These are phyloP conservation scores for Pseudogymnoascus pannorum DNA, from an alignment of 2,329 filamentous ascomycete species.

Conservation along the genomic window DNA sequence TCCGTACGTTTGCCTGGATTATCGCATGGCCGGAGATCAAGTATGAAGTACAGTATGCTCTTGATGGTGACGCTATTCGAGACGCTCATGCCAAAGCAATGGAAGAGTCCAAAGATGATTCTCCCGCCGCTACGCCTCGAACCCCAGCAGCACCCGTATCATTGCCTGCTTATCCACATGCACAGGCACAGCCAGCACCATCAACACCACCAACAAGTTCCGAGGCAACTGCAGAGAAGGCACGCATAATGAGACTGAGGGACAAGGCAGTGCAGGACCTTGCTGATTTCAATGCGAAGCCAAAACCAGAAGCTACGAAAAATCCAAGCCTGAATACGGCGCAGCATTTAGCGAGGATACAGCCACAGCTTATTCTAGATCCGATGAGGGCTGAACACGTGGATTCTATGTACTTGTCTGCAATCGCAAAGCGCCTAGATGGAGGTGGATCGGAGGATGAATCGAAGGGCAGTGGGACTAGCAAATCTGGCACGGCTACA, in stretches of 20 bases:
- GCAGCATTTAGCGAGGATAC: constrained; percentile 47
- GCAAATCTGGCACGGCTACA: background rate
- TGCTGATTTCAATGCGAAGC: constrained; percentile 31
- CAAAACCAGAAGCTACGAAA: constrained; percentile 40
- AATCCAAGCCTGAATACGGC: constrained; percentile 52
- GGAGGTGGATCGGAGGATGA: constrained; percentile 14
- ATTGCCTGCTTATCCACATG: background rate
- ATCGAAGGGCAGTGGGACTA: background rate
- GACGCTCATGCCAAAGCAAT: constrained; percentile 12
- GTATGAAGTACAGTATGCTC: constrained; percentile 66
- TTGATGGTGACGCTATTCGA: constrained; percentile 57
- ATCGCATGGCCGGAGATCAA: constrained; percentile 77
- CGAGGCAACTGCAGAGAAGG: constrained; percentile 52
- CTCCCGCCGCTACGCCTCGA: background rate
- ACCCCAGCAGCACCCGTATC: background rate
- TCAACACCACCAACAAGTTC: constrained; percentile 35
- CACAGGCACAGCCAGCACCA: constrained; percentile 19
- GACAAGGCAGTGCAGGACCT: constrained; percentile 47
- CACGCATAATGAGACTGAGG: constrained; percentile 52
- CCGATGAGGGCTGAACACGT: constrained; percentile 71
- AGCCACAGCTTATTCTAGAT: constrained; percentile 65
- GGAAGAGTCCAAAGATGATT: constrained; percentile 25
- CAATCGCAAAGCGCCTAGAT: constrained; percentile 46
- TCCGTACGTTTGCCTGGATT: constrained; percentile 86
- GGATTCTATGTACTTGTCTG: constrained; percentile 66